Evolutionary conservation across 257 asterid species (phyloP).

Genomic region (Buddleja alternifolia): DNA sequence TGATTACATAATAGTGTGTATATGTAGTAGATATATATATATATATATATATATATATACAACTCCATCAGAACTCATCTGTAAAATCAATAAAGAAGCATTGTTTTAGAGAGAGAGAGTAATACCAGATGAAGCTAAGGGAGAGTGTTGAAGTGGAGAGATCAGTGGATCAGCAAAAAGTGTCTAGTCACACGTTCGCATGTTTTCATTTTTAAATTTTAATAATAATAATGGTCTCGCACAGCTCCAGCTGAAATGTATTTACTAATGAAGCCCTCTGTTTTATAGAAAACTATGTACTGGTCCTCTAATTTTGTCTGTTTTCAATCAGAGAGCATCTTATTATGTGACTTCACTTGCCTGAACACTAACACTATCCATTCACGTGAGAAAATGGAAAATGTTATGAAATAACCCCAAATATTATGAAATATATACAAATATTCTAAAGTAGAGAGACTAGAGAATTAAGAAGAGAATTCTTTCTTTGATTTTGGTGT

Average conservation of each 20-base stretch:
- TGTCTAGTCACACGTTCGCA: conserved; percentile 13
- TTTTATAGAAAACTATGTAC: not conserved
- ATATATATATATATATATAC: not conserved
- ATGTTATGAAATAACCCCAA: too few relatives aligned
- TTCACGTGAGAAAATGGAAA: too few relatives aligned
- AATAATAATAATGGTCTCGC: not conserved
- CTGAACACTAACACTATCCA: too few relatives aligned
- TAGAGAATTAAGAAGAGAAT: too few relatives aligned
- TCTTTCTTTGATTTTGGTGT: too few relatives aligned
- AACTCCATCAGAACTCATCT: conserved; percentile 16
- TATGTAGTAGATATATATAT: not conserved
- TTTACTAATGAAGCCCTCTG: conserved; percentile 20
- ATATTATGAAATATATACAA: too few relatives aligned
- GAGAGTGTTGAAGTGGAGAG: conserved; percentile 16
- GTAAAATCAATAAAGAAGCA: not conserved
- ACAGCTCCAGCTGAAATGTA: not conserved
- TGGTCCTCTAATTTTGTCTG: conserved; percentile 9
- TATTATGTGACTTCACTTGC: too few relatives aligned
- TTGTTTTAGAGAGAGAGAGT: conserved; percentile 8
- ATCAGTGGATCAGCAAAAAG: conserved; percentile 17
- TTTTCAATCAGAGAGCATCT: not conserved
- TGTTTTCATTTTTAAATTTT: too few relatives aligned
- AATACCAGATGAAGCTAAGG: conserved; percentile 21
- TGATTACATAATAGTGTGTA: not conserved
- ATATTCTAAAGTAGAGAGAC: too few relatives aligned